Base-by-base conservation (phyloP, 1,284 basidiomycete species). In the Puccinia hordei region DNA sequence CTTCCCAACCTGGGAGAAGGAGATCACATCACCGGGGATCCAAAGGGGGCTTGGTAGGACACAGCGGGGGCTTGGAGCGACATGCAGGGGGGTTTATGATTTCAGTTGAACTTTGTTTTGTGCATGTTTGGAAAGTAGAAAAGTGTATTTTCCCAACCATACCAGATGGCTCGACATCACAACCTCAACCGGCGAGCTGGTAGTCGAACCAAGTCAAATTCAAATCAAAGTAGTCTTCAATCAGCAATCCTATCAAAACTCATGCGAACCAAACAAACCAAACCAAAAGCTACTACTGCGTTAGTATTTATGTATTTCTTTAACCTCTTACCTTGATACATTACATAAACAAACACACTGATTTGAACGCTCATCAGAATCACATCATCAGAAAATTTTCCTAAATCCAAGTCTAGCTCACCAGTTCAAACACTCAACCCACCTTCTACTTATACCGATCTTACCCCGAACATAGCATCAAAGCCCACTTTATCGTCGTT, bases 241-340 rank as follows among this genome's bases (percentile, higher is more conserved):
- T 17, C 59, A 5, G 59, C 33, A 63, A 63, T 63, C 59, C 13
- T 63, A 33, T 35, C 59, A 19, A 63, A 63, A 38, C 59, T 63
- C 15, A 63, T 22, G 22, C 30, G 59, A 63, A 63, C 6, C 57
- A 59, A 59, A 13, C 57, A 59, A 24, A 33, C 27, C n/a, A 59
- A 13, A 59, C 13, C 6, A 49, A 8, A 2, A 49, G 46, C 46
- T 41, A 49, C 15, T 15, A 49, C 46, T 49, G 6, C 38, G 38
- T 41, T 12, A 41, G 38, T 41, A 41, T n/a, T n/a, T 13, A 53
- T 22, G 19, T 53, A 12, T n/a, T 55, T 24, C 9, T n/a, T 27
- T n/a, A 59, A 13, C 12, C 27, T n/a, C 27, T 35, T 5, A 59
- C 33, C 57, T 19, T 53, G 5, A 4, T 22, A 5, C 51, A 57